These are phyloP conservation scores for Aspergillus sp. DNA, from an alignment of 2,329 filamentous ascomycete genomes.

Conservation along the genomic window DNA sequence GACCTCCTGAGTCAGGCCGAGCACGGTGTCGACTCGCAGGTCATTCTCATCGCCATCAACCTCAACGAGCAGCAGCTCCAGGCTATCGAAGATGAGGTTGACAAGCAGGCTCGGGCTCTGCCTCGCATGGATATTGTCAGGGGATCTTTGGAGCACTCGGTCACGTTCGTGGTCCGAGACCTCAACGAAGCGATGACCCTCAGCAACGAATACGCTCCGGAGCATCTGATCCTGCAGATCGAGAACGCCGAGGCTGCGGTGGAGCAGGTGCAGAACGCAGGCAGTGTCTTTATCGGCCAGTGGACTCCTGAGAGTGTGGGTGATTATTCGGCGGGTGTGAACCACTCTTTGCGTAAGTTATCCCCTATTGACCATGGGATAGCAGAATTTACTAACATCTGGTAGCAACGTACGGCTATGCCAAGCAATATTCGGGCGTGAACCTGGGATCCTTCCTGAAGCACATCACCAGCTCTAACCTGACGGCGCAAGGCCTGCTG, in stretches of 20 bases:
- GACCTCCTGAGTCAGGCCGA: slow-evolving; percentile 95
- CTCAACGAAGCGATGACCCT: slow-evolving; percentile 73
- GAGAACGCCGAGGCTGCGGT: slow-evolving; percentile 72
- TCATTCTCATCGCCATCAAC: slow-evolving; percentile 83
- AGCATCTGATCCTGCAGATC: slow-evolving; percentile 92
- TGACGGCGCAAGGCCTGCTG: slow-evolving; percentile 78
- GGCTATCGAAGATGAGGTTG: slow-evolving; percentile 88
- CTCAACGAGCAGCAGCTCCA: slow-evolving; percentile 69
- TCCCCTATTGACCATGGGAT: not conserved
- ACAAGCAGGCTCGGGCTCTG: slow-evolving; percentile 80
- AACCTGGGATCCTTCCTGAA: slow-evolving; percentile 96
- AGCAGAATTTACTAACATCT: slow-evolving; percentile 19
- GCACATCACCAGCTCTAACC: slow-evolving; percentile 92
- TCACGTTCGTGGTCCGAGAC: slow-evolving; percentile 74
- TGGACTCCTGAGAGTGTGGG: slow-evolving; percentile 99
- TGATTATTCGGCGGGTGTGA: slow-evolving; percentile 96
- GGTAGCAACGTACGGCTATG: slow-evolving; percentile 91
- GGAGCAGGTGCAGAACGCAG: slow-evolving; percentile 83
- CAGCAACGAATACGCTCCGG: slow-evolving; percentile 93
- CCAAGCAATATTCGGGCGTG: slow-evolving; percentile 97
- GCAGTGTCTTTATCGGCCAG: slow-evolving; percentile 90
- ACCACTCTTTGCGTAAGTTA: slow-evolving; percentile 89
- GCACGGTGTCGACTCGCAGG: slow-evolving; percentile 94
- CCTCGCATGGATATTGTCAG: slow-evolving; percentile 91
- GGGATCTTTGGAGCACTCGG: slow-evolving; percentile 84